These are phyloP conservation scores for Sutorius australiensis DNA, from an alignment of 768 basidiomycete genomes.

Conservation along the genomic window DNA sequence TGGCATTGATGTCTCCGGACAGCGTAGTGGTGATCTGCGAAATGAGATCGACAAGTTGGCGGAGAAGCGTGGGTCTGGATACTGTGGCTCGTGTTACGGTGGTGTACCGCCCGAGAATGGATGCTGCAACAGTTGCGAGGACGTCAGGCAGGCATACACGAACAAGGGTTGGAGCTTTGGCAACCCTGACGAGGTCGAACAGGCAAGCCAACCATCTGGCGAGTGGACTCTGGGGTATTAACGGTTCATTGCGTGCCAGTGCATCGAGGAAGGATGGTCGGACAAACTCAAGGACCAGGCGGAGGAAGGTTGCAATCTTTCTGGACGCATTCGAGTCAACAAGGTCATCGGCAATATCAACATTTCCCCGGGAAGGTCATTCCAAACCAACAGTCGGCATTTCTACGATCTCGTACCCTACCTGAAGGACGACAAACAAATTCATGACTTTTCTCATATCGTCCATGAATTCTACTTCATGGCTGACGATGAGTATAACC, in stretches of 20 bases:
- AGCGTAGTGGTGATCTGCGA: slow-evolving; percentile 58
- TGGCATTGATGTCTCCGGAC: slow-evolving; percentile 57
- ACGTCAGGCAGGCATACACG: slow-evolving; percentile 86
- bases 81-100: slow-evolving; percentile 97
- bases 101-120: slow-evolving; percentile 70
- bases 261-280: slow-evolving; percentile 90
- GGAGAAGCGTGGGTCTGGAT: slow-evolving; percentile 53
- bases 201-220: slow-evolving; percentile 49
- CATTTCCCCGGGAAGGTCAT: slow-evolving; percentile 92
- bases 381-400: slow-evolving; percentile 78
- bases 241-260: slow-evolving; percentile 45
- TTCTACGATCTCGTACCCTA: slow-evolving; percentile 93
- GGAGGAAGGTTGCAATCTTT: slow-evolving; percentile 90
- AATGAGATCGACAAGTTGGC: slow-evolving; percentile 86
- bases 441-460: slow-evolving; percentile 90
- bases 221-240: background rate
- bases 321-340: slow-evolving; percentile 90
- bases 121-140: slow-evolving; percentile 96
- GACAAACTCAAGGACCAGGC: slow-evolving; percentile 91
- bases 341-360: slow-evolving; percentile 96
- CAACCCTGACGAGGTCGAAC: slow-evolving; percentile 87
- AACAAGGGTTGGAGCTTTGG: slow-evolving; percentile 94
- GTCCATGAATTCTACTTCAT: slow-evolving; percentile 77
- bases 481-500: slow-evolving; percentile 80
- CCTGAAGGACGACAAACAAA: slow-evolving; percentile 79